Conservation (phyloP, 345 rosid species). For the Gossypium ekmanianum region DNA sequence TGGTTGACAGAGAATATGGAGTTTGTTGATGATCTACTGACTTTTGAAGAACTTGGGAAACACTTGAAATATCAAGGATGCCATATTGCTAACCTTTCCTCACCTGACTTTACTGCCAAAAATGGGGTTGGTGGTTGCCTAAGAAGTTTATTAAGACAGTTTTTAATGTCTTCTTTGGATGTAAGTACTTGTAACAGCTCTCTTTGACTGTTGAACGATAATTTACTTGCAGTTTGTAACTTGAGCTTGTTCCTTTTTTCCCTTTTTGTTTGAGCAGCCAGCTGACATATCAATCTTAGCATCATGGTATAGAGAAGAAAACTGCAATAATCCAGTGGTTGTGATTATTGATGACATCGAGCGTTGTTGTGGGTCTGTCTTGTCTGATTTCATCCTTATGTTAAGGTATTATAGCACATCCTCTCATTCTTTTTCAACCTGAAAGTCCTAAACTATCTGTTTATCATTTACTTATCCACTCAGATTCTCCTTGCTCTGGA, state of each 20-base stretch:
- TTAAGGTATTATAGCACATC: slow-evolving; percentile 46
- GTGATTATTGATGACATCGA: slow-evolving; percentile 75
- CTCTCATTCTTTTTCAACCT: not conserved
- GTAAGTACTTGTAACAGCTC: slow-evolving; percentile 38
- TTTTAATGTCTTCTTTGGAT: slow-evolving; percentile 60
- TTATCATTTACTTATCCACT: not conserved
- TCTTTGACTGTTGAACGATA: not conserved
- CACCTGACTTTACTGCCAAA: slow-evolving; percentile 64
- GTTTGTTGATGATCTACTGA: slow-evolving; percentile 82
- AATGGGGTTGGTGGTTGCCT: slow-evolving; percentile 79
- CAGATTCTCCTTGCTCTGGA: not conserved
- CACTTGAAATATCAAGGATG: slow-evolving; percentile 74
- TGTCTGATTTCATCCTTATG: slow-evolving; percentile 74
- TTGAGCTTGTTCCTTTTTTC: slow-evolving; percentile 19
- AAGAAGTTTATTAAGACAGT: slow-evolving; percentile 73
- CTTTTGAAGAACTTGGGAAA: slow-evolving; percentile 68
- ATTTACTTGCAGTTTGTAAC: slow-evolving; percentile 11
- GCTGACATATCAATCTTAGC: slow-evolving; percentile 72
- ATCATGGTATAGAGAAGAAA: slow-evolving; percentile 75
- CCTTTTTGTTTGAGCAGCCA: slow-evolving; percentile 43
- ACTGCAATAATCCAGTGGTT: slow-evolving; percentile 46
- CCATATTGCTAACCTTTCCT: slow-evolving; percentile 88
- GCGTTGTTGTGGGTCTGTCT: slow-evolving; percentile 68
- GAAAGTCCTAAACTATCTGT: not conserved
- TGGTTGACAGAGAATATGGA: slow-evolving; percentile 77